Base-by-base conservation (phyloP, 805 yeast species). In the Myxozyma neglecta region DNA sequence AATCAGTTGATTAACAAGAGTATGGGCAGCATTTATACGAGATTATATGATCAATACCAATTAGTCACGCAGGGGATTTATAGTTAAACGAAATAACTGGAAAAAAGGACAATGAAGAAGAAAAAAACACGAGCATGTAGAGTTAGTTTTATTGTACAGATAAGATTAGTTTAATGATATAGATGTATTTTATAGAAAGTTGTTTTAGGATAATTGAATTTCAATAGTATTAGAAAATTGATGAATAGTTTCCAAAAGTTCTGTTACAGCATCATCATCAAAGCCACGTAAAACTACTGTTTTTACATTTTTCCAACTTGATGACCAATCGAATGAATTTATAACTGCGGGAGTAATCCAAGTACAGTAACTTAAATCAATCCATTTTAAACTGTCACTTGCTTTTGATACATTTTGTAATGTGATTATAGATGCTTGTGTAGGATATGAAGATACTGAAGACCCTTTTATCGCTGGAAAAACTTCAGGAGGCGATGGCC, bases 11-110 rank as follows among this genome's bases (percentile, higher is more conserved):
- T 94, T 35, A 88, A 84, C 43, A 92, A 88, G 75, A 89, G 97
- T 69, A 70, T 88, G 60, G 96, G 96, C 11, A 90, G 94, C 70
- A 82, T 89, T 66, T 94, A 91, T 76, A 94, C 99, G 0, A 80
- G 97, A 68, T 78, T 94, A 37, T 94, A 94, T 72, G 99, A 94
- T 73, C 98, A 93, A 73, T 94, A 89, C 77, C 99, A 94, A 75
- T 78, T 94, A 74, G 76, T 91, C 53, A 92, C 98, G 0, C 99
- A 94, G 76, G 99, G 99, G 48, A 94, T 94, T 34, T 94, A 90
- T 74, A 64, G 67, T 45, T 63, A 48, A 37, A 24, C 4, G 29
- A 24, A 5, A 24, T n/a, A 5, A 24, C 29, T 24, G 29, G 29
- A 46, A 20, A 24, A 24, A 24, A 24, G 29, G 29, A 24, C 29